These are phyloP conservation scores for Penicillium occitanis DNA, from an alignment of 2,329 filamentous ascomycete species.

Conservation along the genomic window DNA sequence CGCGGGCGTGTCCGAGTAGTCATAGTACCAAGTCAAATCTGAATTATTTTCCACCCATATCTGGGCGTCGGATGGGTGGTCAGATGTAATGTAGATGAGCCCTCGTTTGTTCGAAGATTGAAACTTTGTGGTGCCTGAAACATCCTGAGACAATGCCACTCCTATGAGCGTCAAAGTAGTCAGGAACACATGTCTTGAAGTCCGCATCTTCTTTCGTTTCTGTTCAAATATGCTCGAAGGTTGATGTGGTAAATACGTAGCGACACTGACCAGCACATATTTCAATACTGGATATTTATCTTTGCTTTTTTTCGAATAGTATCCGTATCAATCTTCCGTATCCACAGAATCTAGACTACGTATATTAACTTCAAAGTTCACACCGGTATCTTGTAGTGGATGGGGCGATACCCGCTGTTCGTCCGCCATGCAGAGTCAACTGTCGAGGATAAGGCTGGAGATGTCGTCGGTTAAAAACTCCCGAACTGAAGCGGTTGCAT, in stretches of 20 bases:
- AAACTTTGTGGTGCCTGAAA: conserved; percentile 17
- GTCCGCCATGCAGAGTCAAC: background rate
- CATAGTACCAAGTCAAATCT: conserved; percentile 20
- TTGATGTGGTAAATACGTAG: background rate
- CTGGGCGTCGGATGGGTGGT: conserved; percentile 14
- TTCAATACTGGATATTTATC: background rate
- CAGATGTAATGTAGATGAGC: conserved; percentile 15
- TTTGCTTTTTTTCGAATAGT: background rate
- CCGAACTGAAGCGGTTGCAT: background rate
- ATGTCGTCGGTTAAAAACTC: conserved; percentile 11
- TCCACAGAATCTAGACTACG: background rate
- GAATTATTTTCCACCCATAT: conserved; percentile 16
- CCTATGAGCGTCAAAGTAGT: background rate
- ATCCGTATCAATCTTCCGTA: background rate
- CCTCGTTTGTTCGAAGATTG: conserved; percentile 18
- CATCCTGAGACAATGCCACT: conserved; percentile 4
- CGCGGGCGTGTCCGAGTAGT: conserved; percentile 8
- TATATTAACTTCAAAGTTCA: background rate
- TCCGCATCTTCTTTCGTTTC: background rate
- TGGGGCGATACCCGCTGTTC: background rate
- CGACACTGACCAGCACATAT: background rate
- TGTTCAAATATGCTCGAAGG: background rate
- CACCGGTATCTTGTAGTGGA: background rate
- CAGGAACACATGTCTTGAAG: background rate
- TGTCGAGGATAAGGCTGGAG: background rate